These are phyloP conservation scores for Ramaria rubella DNA, from an alignment of 768 basidiomycete genomes.

Conservation along the genomic window DNA sequence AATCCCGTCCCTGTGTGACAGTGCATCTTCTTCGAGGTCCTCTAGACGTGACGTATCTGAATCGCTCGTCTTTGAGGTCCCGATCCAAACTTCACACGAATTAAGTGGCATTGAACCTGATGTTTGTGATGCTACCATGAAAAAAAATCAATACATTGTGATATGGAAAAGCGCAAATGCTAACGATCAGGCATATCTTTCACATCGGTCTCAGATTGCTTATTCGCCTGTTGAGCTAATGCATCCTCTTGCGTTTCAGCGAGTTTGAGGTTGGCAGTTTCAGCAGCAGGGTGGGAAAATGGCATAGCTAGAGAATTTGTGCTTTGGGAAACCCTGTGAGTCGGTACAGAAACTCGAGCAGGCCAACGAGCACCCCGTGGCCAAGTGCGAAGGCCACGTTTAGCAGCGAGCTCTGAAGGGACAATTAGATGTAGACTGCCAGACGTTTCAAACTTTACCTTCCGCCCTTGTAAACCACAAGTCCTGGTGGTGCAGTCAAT, in stretches of 20 bases:
- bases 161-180: background rate
- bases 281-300: background rate
- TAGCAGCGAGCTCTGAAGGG: conserved; percentile 11
- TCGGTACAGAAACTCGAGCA: conserved; percentile 6
- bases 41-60: conserved; percentile 12
- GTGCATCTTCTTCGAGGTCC: conserved; percentile 17
- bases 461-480: conserved; percentile 25
- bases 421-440: background rate
- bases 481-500: conserved; percentile 15
- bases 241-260: conserved; percentile 16
- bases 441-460: conserved; percentile 11
- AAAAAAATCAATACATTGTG: background rate
- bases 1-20: conserved; percentile 18
- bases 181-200: background rate
- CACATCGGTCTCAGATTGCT: conserved; percentile 3
- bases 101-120: no score
- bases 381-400: conserved; percentile 12
- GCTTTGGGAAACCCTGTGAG: background rate
- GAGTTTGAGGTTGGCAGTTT: conserved; percentile 12
- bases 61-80: conserved; percentile 15
- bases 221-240: conserved; percentile 13
- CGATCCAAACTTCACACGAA: conserved; percentile 20
- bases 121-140: no score
- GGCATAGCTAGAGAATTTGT: background rate
- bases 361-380: conserved; percentile 19